These are phyloP conservation scores for Rubroboletus pulcherrimus DNA, from an alignment of 768 basidiomycete species.

Conservation along the genomic window DNA sequence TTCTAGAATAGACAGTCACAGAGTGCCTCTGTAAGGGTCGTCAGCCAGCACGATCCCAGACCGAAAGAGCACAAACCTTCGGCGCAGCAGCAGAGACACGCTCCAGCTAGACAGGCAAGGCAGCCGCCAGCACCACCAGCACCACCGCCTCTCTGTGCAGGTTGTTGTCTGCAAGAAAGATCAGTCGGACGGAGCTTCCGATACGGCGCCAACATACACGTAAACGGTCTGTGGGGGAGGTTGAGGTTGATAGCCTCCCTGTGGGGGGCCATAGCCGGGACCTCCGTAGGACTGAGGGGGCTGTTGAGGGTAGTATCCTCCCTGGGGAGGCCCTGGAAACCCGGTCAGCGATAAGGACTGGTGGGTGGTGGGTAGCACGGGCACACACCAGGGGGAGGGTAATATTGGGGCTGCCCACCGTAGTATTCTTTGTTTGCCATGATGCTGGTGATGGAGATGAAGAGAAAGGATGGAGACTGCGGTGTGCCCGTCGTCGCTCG, in stretches of 20 bases:
- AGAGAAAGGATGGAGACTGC: constrained; percentile 12
- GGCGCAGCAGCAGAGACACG: constrained; percentile 48
- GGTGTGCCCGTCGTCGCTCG: constrained; percentile 11
- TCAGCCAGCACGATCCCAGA: constrained; percentile 27
- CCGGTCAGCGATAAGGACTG: constrained; percentile 29
- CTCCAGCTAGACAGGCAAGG: constrained; percentile 46
- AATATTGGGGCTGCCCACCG: constrained; percentile 48
- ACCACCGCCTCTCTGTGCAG: constrained; percentile 33
- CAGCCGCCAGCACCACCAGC: constrained; percentile 34
- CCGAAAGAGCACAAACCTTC: constrained; percentile 38
- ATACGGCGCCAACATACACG: constrained; percentile 49
- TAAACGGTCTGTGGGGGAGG: constrained; percentile 81
- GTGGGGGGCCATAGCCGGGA: constrained; percentile 35
- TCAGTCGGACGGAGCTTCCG: background rate
- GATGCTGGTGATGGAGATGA: constrained; percentile 15
- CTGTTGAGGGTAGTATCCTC: constrained; percentile 71
- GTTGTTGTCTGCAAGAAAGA: constrained; percentile 37
- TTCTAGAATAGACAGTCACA: constrained; percentile 66
- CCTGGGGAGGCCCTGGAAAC: constrained; percentile 51
- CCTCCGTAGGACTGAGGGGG: constrained; percentile 67
- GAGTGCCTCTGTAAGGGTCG: constrained; percentile 46
- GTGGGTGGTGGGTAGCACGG: background rate
- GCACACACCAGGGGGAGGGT: constrained; percentile 51
- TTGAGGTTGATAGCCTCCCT: constrained; percentile 47
- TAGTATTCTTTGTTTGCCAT: constrained; percentile 83